Conservation (phyloP, 345 rosid genomes). For the Citrus reticulata region DNA sequence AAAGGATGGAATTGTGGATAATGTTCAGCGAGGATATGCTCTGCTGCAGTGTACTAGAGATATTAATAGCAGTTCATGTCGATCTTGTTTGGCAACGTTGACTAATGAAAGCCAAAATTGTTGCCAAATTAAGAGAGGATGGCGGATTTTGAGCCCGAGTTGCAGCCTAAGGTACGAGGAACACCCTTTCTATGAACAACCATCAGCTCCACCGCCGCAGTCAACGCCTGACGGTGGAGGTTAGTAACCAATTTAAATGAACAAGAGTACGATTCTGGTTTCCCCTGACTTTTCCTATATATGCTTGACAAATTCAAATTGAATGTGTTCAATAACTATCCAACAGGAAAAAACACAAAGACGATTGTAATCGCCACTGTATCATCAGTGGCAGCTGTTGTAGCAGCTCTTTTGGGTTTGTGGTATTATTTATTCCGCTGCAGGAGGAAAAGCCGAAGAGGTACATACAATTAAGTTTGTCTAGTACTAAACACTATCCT, state of each 20-base stretch:
- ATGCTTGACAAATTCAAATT: not conserved
- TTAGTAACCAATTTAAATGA: slow-evolving; percentile 4
- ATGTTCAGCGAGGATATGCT: not conserved
- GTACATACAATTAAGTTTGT: not conserved
- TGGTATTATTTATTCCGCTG: slow-evolving; percentile 19
- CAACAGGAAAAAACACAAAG: slow-evolving; percentile 5
- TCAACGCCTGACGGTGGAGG: slow-evolving; percentile 12
- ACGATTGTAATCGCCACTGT: slow-evolving; percentile 19
- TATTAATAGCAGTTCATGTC: not conserved
- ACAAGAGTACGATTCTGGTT: not conserved
- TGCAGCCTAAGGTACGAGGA: slow-evolving; percentile 6
- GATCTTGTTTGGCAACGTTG: not conserved
- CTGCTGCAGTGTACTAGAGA: slow-evolving; percentile 34
- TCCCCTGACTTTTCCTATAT: not conserved
- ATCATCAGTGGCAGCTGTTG: slow-evolving; percentile 7
- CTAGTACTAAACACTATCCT: not conserved
- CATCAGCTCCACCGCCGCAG: not conserved
- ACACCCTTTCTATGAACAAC: not conserved
- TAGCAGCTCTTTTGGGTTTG: slow-evolving; percentile 22
- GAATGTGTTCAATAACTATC: not conserved
- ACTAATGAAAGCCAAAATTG: not conserved
- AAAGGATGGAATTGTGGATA: not conserved
- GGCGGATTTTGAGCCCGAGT: slow-evolving; percentile 1
- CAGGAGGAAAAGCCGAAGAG: slow-evolving; percentile 26
- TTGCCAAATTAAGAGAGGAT: not conserved